phyloP scores from a whole-genome alignment of 495 filamentous ascomycete species.

The Penicillium maclennaniae region DNA sequence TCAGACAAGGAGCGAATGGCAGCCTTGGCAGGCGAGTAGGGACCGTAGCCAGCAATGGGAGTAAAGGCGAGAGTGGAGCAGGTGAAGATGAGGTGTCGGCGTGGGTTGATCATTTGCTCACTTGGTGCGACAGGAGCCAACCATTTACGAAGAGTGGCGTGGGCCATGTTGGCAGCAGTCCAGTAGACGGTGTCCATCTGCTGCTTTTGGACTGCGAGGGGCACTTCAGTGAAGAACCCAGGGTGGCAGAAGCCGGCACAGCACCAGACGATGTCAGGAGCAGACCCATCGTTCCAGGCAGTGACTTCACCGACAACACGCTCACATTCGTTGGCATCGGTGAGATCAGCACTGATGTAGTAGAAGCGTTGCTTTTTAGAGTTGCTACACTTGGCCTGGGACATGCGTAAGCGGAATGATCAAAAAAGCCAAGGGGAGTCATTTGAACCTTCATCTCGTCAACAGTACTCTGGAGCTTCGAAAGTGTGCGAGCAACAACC shows the following conservation, averaged over 20 bases:
- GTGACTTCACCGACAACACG: conserved; percentile 68
- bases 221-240: conserved; percentile 71
- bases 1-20: conserved; percentile 83
- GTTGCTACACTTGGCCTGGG: conserved; percentile 55
- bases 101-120: conserved; percentile 30
- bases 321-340: conserved; percentile 59
- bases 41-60: conserved; percentile 75
- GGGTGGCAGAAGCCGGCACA: conserved; percentile 77
- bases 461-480: conserved; percentile 71
- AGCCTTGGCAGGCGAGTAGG: conserved; percentile 81
- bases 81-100: conserved; percentile 85
- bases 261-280: conserved; percentile 89
- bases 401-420: conserved; percentile 9
- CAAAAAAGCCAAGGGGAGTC: not conserved
- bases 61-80: conserved; percentile 72
- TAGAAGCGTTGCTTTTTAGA: conserved; percentile 70
- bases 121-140: conserved; percentile 36
- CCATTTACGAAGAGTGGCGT: conserved; percentile 53
- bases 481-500: conserved; percentile 72
- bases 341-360: conserved; percentile 81
- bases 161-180: conserved; percentile 81
- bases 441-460: conserved; percentile 56
- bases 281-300: conserved; percentile 72
- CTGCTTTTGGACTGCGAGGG: conserved; percentile 57
- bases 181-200: conserved; percentile 95